Evolutionary conservation across 306 rosid species (phyloP), one percentile per base, ranked within the genome.

Genomic region (Acacia crassicarpa): DNA sequence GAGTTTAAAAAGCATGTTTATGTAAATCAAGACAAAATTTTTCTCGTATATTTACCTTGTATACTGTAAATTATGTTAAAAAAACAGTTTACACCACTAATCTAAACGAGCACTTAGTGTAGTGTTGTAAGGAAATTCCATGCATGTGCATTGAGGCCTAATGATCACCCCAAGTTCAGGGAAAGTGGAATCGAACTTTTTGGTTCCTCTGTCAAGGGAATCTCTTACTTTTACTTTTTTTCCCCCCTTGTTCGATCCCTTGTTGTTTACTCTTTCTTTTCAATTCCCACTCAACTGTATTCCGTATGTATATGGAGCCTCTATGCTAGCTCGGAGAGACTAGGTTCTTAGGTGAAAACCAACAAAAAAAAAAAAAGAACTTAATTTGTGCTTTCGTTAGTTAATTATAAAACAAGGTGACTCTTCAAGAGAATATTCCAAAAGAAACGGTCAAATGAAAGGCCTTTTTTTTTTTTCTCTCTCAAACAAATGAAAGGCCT

Each of bases 91-190:
- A 2, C 33, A 32, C 33, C 2, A 3, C 33, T 32, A 32, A 32
- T 32, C 0, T 32, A 32, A 32, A 32, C 2, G 2, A 0, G 2
- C 33, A 32, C 33, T 9, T n/a, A n/a, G n/a, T n/a, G n/a, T 59
- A 22, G 66, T 23, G 12, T 5, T 13, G 17, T 12, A 4, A 11
- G 16, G 17, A 27, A 62, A 30, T 62, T 12, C 15, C 19, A 49
- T 54, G 82, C 82, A 77, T 66, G 83, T 74, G 73, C 61, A 65
- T 78, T 59, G 85, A 81, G 74, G 79, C 81, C 77, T 65, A 85
- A 85, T 82, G 88, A 85, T 82, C 82, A 41, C 75, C 88, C 86
- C 49, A 71, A 67, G 67, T 54, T 82, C 62, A 75, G 84, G 83
- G 86, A 80, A 85, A 73, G 74, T 69, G 51, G 11, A 69, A 22